Conservation (phyloP, 345 rosid genomes). For the Arabis hirsuta region DNA sequence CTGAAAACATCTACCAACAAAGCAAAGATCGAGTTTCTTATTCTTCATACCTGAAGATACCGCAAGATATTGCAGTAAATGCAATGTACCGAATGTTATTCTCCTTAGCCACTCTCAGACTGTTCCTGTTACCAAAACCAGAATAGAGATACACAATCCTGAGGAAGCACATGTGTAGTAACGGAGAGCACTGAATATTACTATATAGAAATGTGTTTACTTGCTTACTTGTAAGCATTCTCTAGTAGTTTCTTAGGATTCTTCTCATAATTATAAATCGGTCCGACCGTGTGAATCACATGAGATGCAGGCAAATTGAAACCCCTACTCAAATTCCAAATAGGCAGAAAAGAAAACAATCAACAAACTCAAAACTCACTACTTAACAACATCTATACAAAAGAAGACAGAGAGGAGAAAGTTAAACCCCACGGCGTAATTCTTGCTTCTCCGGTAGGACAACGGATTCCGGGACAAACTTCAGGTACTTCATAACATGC, state of each 20-base stretch:
- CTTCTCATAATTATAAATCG: conserved; percentile 53
- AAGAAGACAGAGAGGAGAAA: background rate
- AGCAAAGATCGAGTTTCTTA: background rate
- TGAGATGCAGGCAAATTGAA: conserved; percentile 74
- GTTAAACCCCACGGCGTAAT: conserved; percentile 61
- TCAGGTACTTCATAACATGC: conserved; percentile 72
- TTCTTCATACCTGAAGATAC: conserved; percentile 57
- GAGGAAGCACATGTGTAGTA: conserved; percentile 26
- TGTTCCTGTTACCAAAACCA: conserved; percentile 54
- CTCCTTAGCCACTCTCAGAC: conserved; percentile 66
- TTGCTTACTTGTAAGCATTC: conserved; percentile 66
- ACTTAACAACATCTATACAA: background rate
- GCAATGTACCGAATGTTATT: conserved; percentile 70
- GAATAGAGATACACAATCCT: background rate
- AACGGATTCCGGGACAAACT: conserved; percentile 67
- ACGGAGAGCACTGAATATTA: background rate
- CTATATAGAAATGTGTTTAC: background rate
- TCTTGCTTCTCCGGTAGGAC: conserved; percentile 90
- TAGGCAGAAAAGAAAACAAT: background rate
- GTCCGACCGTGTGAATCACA: conserved; percentile 91
- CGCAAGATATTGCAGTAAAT: conserved; percentile 86
- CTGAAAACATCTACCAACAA: background rate
- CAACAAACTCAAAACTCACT: conserved; percentile 1
- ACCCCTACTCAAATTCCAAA: conserved; percentile 53
- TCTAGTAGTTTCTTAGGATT: conserved; percentile 59